Evolutionary conservation across 148 eudicot species (phyloP), one percentile per base, ranked within the genome.

Genomic region (Euryodendron excelsum): DNA sequence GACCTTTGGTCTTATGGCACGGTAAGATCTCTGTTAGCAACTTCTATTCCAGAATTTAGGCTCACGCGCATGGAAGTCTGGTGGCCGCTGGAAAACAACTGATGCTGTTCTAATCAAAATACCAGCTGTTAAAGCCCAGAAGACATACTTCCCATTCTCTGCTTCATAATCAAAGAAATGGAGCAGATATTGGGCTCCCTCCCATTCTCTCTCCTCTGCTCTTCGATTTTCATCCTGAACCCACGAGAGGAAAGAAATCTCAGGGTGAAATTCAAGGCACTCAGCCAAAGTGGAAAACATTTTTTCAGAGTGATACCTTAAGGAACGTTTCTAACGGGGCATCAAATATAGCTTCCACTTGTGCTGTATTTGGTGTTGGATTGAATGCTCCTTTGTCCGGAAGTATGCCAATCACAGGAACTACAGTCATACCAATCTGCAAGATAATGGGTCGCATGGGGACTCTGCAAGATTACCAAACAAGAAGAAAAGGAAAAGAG

Each of bases 61-160:
- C 75, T 63, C 78, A 69, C 73, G 85, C 65, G 78, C 92, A 23
- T 62, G 80, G 77, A 93, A 93, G 11, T 83, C 90, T 14, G 96
- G 92, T 3, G 88, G 76, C 48, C 72, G 75, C 69, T 84, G 81
- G 81, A 84, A 91, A 70, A 93, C 96, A 69, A 93, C 20, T 20
- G 98, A 86, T 47, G 98, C 98, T 72, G 84, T 83, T 50, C 77
- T 79, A 48, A 93, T 93, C 83, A 93, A 77, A 74, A 93, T 89
- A 52, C 91, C 98, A 78, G 98, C 98, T 73, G 98, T 93, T 23
- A 93, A 75, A 36, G 89, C 98, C 86, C 94, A 93, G 13, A 93
- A 87, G 21, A 88, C 79, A 66, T 83, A 90, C 27, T 78, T 74
- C 17, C 83, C 74, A 39, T 82, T 48, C 36, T 82, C 84, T 28